Evolutionary conservation across 305 asterid species (phyloP), one percentile per base, ranked within the genome.

Genomic region (Fraxinus angustifolia): DNA sequence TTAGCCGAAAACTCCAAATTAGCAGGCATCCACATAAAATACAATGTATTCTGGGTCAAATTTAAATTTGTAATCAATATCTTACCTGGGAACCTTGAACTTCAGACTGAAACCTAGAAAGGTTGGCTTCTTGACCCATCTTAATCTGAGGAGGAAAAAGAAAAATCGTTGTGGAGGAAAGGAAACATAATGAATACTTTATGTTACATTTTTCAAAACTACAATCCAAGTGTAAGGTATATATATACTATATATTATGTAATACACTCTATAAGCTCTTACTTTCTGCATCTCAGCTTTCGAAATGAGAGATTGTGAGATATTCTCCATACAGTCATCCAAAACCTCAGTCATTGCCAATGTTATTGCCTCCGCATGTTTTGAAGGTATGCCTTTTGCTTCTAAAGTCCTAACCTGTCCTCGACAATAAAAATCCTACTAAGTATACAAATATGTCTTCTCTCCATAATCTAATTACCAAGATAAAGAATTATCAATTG

Each of bases 281-380:
- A 91, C 95, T 85, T 87, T 87, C 87, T 91, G 92, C 95, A 90
- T 89, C 23, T 90, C 95, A 0, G 87, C 85, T 77, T 73, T 87
- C 26, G 93, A 86, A 60, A 88, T 87, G 45, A 83, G 88, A 62
- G 87, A 88, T 80, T 82, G 86, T 16, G 91, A 81, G 8, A 90
- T 85, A 86, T 85, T 90, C 83, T 90, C 89, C 86, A 91, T 76
- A 42, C 95, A 88, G 53, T 86, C 91, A 77, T 88, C 85, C 80
- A 90, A 68, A 86, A 91, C 91, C 80, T 83, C 84, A 30, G 84
- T 90, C 60, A 91, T 90, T 23, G 90, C 90, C 80, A 91, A 78
- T 7, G 95, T 91, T 80, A 91, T 88, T 17, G 92, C 95, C 87
- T 91, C 95, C 0, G 95, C 95, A 53, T 91, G 93, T 62, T 88